Conservation (phyloP, 2,329 filamentous ascomycete genomes). For the Fusarium pseudonygamai region DNA sequence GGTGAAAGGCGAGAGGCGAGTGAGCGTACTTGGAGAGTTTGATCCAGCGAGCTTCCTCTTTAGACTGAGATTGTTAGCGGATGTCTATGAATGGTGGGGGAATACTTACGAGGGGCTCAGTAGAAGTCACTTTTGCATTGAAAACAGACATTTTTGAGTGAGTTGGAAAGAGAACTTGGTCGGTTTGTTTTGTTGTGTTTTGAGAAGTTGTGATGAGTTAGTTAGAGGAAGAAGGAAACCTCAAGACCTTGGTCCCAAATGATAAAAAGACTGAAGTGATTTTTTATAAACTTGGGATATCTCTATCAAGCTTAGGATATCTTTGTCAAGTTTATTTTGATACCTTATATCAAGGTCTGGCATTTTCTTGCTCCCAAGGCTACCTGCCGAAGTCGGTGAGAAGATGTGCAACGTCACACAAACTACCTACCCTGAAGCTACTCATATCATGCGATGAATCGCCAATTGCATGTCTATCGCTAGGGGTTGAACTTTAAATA, state of each 20-base stretch:
- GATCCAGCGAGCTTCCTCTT: constrained; percentile 67
- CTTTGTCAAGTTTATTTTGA: too few relatives aligned
- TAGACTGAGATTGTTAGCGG: constrained; percentile 48
- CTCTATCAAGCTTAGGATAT: too few relatives aligned
- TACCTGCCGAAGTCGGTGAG: constrained; percentile 32
- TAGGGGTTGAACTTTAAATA: too few relatives aligned
- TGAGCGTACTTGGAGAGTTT: constrained; percentile 63
- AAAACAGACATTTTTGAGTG: constrained; percentile 51
- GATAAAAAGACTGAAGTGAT: too few relatives aligned
- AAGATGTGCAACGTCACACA: constrained; percentile 14
- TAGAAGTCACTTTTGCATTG: constrained; percentile 55
- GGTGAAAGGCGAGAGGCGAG: background rate
- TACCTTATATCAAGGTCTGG: too few relatives aligned
- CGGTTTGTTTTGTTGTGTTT: background rate
- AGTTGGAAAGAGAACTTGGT: background rate
- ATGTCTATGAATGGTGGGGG: background rate
- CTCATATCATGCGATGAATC: background rate
- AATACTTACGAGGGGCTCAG: constrained; percentile 55
- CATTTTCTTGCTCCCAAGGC: background rate
- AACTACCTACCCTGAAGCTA: constrained; percentile 35
- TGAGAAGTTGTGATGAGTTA: constrained; percentile 13
- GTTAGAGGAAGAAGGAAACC: background rate
- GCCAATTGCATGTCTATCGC: background rate
- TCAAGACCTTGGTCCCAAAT: too few relatives aligned
- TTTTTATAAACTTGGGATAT: too few relatives aligned